Conservation (phyloP, 768 basidiomycete genomes). For the Naematelia aurantialba region DNA sequence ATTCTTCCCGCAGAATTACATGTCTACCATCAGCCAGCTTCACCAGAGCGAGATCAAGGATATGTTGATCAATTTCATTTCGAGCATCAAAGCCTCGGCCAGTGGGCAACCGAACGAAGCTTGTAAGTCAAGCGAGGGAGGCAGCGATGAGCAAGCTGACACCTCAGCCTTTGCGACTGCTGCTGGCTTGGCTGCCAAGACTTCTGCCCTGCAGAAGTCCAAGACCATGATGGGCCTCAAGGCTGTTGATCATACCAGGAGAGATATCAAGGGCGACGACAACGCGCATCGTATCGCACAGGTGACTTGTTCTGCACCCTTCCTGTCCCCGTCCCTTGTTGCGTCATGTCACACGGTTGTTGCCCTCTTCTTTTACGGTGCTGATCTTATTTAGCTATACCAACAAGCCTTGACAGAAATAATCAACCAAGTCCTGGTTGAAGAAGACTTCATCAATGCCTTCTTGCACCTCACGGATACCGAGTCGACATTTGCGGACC, state of each 20-base stretch:
- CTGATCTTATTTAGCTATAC: constrained; percentile 60
- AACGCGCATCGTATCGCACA: constrained; percentile 69
- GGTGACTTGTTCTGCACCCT: constrained; percentile 52
- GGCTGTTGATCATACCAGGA: constrained; percentile 56
- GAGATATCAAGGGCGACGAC: constrained; percentile 57
- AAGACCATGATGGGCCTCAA: constrained; percentile 69
- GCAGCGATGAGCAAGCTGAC: constrained; percentile 4
- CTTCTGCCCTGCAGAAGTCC: constrained; percentile 65
- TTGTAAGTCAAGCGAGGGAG: constrained; percentile 53
- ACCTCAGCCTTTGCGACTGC: constrained; percentile 39
- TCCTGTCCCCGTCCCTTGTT: too few species aligned
- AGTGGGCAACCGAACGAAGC: constrained; percentile 70
- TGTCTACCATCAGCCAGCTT: constrained; percentile 75
- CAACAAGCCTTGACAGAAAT: constrained; percentile 66
- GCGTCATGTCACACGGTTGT: too few species aligned
- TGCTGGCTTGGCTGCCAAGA: constrained; percentile 45
- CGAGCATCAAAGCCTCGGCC: constrained; percentile 61
- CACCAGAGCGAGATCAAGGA: constrained; percentile 77
- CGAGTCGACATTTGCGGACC: constrained; percentile 88
- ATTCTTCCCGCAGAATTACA: constrained; percentile 74
- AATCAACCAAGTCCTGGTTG: constrained; percentile 68
- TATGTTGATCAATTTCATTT: constrained; percentile 61
- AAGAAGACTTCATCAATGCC: constrained; percentile 82
- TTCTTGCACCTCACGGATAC: constrained; percentile 89
- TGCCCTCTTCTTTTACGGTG: not conserved